A percentile compares a stretch with the other conserved stretches of the same genome.
Evolutionary conservation across 148 eudicot species (phyloP).

Genomic region (Chenopodium suecicum): DNA sequence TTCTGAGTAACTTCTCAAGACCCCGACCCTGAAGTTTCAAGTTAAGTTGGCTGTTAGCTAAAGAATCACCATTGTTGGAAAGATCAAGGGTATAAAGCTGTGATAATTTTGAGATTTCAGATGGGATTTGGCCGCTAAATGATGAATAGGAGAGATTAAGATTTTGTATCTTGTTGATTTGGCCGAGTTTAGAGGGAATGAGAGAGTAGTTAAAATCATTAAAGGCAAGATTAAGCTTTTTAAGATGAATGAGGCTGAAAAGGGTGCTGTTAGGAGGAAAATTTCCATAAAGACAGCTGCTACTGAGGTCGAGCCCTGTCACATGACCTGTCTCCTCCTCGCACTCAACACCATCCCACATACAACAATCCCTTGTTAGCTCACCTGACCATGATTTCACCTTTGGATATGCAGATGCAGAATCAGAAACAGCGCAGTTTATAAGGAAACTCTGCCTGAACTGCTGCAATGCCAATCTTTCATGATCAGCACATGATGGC

Average conservation of each 20-base stretch:
- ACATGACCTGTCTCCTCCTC: slow-evolving; percentile 32
- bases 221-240: slow-evolving; percentile 29
- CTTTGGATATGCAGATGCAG: slow-evolving; percentile 11
- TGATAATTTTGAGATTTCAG: slow-evolving; percentile 28
- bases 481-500: slow-evolving; percentile 17
- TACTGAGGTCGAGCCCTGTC: slow-evolving; percentile 37
- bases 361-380: slow-evolving; percentile 26
- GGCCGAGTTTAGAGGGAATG: slow-evolving; percentile 33
- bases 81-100: slow-evolving; percentile 30
- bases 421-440: slow-evolving; percentile 6
- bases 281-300: slow-evolving; percentile 34
- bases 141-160: slow-evolving; percentile 34
- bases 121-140: slow-evolving; percentile 40
- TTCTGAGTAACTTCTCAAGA: slow-evolving; percentile 19
- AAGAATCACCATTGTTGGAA: slow-evolving; percentile 9
- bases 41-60: not conserved
- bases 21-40: slow-evolving; percentile 23
- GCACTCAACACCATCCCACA: slow-evolving; percentile 48
- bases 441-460: slow-evolving; percentile 23
- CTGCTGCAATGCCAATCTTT: slow-evolving; percentile 9
- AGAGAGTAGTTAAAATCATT: slow-evolving; percentile 33
- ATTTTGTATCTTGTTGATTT: slow-evolving; percentile 20
- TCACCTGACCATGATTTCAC: slow-evolving; percentile 4
- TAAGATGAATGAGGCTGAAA: slow-evolving; percentile 35
- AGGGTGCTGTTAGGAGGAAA: slow-evolving; percentile 26